phyloP scores from a whole-genome alignment of 345 rosid genomes.

The Clausena lansium region DNA sequence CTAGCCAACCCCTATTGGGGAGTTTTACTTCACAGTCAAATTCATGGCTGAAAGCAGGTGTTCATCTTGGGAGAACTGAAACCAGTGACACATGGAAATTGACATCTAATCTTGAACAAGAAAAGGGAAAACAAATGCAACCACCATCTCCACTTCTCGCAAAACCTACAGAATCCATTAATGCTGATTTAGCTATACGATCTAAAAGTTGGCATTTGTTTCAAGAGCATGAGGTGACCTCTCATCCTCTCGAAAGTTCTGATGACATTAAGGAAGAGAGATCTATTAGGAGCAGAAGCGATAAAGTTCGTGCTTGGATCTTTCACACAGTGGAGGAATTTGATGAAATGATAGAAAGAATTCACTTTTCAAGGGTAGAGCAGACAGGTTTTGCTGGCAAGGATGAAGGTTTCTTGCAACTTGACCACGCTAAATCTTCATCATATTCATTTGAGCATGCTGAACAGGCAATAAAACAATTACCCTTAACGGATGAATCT shows the following conservation, averaged over 20 bases:
- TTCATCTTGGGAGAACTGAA: background rate
- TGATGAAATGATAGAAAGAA: constrained; percentile 28
- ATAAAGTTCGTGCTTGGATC: constrained; percentile 14
- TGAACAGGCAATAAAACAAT: background rate
- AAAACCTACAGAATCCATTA: background rate
- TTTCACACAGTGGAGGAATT: constrained; percentile 42
- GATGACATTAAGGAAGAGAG: constrained; percentile 7
- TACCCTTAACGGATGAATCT: background rate
- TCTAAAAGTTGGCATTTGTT: constrained; percentile 31
- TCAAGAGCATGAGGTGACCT: background rate
- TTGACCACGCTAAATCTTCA: background rate
- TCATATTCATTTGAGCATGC: background rate
- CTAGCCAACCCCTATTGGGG: background rate
- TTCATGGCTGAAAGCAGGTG: background rate
- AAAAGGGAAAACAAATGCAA: background rate
- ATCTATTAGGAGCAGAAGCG: background rate
- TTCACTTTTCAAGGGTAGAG: constrained; percentile 6
- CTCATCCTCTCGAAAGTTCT: constrained; percentile 1
- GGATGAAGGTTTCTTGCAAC: background rate
- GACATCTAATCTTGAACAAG: constrained; percentile 11
- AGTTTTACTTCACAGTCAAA: constrained; percentile 11
- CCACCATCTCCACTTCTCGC: background rate
- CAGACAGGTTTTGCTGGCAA: background rate
- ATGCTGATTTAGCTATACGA: constrained; percentile 16
- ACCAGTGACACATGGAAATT: background rate